Conservation (phyloP, 2,329 filamentous ascomycete genomes). For the Coniochaeta sp. region DNA sequence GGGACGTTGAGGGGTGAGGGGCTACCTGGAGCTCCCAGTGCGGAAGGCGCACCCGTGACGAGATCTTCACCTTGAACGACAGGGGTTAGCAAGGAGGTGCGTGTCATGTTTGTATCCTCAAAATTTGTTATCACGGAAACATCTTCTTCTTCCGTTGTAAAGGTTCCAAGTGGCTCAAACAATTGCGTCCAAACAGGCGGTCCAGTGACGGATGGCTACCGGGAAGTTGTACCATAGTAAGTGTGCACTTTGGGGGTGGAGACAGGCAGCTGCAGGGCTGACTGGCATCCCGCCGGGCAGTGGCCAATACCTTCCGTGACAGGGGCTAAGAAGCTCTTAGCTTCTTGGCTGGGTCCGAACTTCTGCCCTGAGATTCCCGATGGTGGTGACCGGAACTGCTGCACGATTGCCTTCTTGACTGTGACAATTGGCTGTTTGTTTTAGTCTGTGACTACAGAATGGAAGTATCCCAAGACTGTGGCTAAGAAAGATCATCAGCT, state of each 20-base stretch:
- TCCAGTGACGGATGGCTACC: too few relatives aligned
- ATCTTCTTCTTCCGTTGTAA: not conserved
- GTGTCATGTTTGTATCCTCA: not conserved
- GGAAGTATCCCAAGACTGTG: not conserved
- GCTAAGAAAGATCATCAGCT: not conserved
- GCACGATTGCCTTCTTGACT: not conserved
- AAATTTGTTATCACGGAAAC: not conserved
- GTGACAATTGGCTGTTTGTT: not conserved
- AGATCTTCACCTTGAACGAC: too few relatives aligned
- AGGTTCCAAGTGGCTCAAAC: not conserved
- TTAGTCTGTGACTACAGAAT: not conserved
- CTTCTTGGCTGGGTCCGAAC: slow-evolving; percentile 4
- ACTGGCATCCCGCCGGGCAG: not conserved
- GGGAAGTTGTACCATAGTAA: too few relatives aligned
- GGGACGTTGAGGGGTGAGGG: not conserved
- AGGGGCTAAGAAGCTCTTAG: too few relatives aligned
- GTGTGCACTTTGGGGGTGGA: slow-evolving; percentile 1
- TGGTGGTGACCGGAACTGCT: slow-evolving; percentile 10
- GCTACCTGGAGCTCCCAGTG: too few relatives aligned
- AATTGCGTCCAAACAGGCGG: not conserved
- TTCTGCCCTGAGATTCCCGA: slow-evolving; percentile 17
- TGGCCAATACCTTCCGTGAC: not conserved
- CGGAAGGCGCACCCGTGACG: too few relatives aligned
- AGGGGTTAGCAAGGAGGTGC: too few relatives aligned
- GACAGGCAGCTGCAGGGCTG: not conserved